phyloP scores from a whole-genome alignment of 257 asterid genomes.

The Cynanchum wilfordii region DNA sequence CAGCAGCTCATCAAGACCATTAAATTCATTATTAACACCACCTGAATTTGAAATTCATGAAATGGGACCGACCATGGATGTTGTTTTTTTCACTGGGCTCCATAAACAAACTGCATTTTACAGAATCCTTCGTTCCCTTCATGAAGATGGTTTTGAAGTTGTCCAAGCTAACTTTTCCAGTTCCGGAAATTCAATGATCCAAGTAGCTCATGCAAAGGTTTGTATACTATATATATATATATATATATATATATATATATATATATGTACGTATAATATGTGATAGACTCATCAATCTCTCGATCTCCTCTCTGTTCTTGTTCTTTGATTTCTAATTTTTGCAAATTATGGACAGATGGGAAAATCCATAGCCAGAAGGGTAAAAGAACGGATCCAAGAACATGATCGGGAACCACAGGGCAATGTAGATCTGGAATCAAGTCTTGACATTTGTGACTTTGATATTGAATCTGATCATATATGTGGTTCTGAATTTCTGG shows the following conservation, averaged over 20 bases:
- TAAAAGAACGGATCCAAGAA: conserved; percentile 27
- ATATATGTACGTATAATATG: no score
- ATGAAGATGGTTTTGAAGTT: conserved; percentile 35
- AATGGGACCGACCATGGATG: conserved; percentile 34
- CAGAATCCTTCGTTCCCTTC: conserved; percentile 24
- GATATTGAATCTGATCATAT: conserved; percentile 22
- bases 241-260: no score
- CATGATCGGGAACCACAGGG: not conserved
- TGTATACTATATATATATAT: not conserved
- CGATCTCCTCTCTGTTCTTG: no score
- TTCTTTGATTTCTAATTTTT: no score
- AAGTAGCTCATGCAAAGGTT: conserved; percentile 38
- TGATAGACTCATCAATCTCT: no score
- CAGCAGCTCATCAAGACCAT: not conserved
- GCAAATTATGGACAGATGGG: conserved; percentile 17
- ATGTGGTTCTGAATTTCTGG: conserved; percentile 22
- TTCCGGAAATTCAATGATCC: conserved; percentile 37
- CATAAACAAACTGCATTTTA: conserved; percentile 26
- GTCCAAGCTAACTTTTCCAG: conserved; percentile 33
- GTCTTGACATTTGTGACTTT: conserved; percentile 32
- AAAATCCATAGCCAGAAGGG: conserved; percentile 22
- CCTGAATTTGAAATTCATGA: conserved; percentile 34
- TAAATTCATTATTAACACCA: no score
- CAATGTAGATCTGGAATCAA: conserved; percentile 30
- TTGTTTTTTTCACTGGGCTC: conserved; percentile 26